phyloP scores from a whole-genome alignment of 495 filamentous ascomycete species.

The Podospora conica region DNA sequence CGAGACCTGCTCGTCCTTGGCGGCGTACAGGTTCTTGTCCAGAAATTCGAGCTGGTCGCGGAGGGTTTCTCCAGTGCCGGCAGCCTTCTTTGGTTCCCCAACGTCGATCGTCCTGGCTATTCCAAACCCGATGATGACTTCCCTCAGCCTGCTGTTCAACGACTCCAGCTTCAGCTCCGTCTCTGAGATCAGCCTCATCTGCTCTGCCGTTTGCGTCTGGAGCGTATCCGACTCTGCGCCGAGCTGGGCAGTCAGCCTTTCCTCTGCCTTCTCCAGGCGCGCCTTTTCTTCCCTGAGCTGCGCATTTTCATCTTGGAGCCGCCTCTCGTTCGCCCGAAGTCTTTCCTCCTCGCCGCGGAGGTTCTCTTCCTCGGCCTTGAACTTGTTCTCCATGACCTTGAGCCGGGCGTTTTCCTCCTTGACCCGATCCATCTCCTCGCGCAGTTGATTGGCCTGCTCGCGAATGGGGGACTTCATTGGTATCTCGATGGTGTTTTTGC shows the following conservation, averaged over 20 bases:
- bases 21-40: conserved; percentile 29
- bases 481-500: conserved; percentile 38
- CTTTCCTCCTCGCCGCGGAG: conserved; percentile 35
- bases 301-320: conserved; percentile 20
- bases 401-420: conserved; percentile 37
- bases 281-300: conserved; percentile 26
- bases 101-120: conserved; percentile 38
- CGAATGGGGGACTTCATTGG: conserved; percentile 42
- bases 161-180: conserved; percentile 64
- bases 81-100: conserved; percentile 28
- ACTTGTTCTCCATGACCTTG: conserved; percentile 14
- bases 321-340: conserved; percentile 34
- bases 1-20: conserved; percentile 25
- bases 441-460: conserved; percentile 38
- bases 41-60: conserved; percentile 38
- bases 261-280: conserved; percentile 8
- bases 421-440: conserved; percentile 33
- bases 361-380: conserved; percentile 30
- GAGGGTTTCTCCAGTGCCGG: conserved; percentile 40
- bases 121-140: conserved; percentile 58
- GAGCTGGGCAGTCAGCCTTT: conserved; percentile 10
- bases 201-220: conserved; percentile 24
- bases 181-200: conserved; percentile 44
- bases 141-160: conserved; percentile 63
- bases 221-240: conserved; percentile 18